Evolutionary conservation across 306 rosid genomes (phyloP).

Genomic region (Abrus precatorius): DNA sequence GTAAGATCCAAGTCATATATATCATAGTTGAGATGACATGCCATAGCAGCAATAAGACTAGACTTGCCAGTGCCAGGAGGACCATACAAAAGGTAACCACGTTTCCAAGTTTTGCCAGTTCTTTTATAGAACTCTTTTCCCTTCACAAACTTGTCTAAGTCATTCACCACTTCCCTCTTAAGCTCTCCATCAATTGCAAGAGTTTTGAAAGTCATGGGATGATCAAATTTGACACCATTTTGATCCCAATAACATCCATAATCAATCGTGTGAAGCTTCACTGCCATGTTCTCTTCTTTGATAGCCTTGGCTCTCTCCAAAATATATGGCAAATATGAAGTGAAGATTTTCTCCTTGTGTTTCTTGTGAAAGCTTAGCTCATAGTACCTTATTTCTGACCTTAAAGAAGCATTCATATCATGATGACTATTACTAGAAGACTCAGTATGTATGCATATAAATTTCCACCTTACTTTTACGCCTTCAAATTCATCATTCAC

Average conservation of each 20-base stretch:
- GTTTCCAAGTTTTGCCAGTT: conserved; percentile 67
- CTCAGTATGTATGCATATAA: conserved; percentile 32
- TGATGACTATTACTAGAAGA: neutral
- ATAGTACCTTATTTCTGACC: conserved; percentile 40
- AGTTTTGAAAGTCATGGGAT: conserved; percentile 57
- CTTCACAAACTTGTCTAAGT: conserved; percentile 57
- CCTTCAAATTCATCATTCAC: conserved; percentile 53
- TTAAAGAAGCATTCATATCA: neutral
- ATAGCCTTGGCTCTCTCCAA: conserved; percentile 55
- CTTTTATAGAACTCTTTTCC: conserved; percentile 57
- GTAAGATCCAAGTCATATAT: conserved; percentile 70
- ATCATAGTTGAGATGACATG: conserved; percentile 60
- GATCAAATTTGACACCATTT: conserved; percentile 42
- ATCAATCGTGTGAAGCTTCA: conserved; percentile 50
- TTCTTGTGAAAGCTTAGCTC: conserved; percentile 56
- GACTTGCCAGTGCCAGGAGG: conserved; percentile 75
- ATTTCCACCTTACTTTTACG: conserved; percentile 52
- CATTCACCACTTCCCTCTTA: conserved; percentile 52
- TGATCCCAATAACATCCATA: neutral
- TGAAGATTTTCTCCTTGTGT: conserved; percentile 50
- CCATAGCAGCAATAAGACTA: conserved; percentile 69
- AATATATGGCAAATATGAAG: conserved; percentile 52
- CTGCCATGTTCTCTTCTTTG: conserved; percentile 41
- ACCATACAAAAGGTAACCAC: conserved; percentile 65
- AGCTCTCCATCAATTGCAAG: conserved; percentile 56